Evolutionary conservation across 352 stramenopile genomes (phyloP).

Genomic region (Phytophthora citrophthora): DNA sequence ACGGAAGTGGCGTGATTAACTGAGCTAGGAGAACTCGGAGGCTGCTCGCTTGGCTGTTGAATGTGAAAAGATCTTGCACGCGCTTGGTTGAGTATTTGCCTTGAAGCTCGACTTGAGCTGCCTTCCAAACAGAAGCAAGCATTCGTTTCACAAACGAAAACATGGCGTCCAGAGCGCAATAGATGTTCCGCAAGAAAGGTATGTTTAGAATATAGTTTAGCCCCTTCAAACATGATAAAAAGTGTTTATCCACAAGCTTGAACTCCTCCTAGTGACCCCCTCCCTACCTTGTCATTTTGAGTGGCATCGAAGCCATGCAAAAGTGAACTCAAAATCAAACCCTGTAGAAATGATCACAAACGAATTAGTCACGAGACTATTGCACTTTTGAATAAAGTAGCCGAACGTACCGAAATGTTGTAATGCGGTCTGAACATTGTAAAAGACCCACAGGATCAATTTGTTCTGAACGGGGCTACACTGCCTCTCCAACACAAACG

Average conservation of each 20-base stretch:
- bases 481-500: constrained; percentile 46
- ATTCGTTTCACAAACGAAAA: background rate
- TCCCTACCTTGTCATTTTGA: too few relatives aligned
- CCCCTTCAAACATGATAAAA: too few relatives aligned
- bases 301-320: constrained; percentile 10
- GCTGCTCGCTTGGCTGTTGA: constrained; percentile 2
- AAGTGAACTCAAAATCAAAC: constrained; percentile 16
- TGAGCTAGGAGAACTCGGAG: constrained; percentile 11
- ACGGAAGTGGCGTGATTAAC: constrained; percentile 16
- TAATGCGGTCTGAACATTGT: constrained; percentile 31
- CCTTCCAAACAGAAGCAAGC: constrained; percentile 8
- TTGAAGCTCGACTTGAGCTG: constrained; percentile 24
- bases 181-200: too few relatives aligned
- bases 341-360: background rate
- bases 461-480: constrained; percentile 34
- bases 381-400: too few relatives aligned
- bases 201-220: too few relatives aligned
- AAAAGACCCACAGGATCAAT: constrained; percentile 47
- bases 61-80: constrained; percentile 13
- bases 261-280: too few relatives aligned
- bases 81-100: constrained; percentile 22
- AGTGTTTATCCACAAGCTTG: too few relatives aligned
- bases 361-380: background rate
- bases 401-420: constrained; percentile 30
- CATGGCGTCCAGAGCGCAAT: too few relatives aligned